These are phyloP conservation scores for Candida chauliodis DNA, from an alignment of 805 yeast genomes.

Conservation along the genomic window DNA sequence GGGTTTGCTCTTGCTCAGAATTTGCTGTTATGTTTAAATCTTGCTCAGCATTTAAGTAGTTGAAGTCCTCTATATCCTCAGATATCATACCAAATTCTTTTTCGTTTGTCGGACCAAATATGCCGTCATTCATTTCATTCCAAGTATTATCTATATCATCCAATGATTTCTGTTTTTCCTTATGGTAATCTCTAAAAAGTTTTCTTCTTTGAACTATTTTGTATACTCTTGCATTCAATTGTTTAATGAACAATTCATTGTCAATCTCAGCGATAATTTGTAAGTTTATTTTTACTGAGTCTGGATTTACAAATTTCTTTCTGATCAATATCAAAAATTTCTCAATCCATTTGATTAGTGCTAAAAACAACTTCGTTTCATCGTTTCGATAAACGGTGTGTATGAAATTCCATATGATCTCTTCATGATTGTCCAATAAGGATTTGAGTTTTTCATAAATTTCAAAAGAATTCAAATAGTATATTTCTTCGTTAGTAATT, in stretches of 20 bases:
- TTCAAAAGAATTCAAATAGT: slow-evolving; percentile 47
- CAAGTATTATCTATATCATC: slow-evolving; percentile 35
- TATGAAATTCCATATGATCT: slow-evolving; percentile 67
- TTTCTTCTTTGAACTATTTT: slow-evolving; percentile 35
- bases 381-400: slow-evolving; percentile 83
- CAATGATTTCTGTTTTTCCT: slow-evolving; percentile 17
- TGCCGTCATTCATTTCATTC: slow-evolving; percentile 39
- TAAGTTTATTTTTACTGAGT: slow-evolving; percentile 32
- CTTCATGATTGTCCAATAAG: slow-evolving; percentile 69
- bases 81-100: slow-evolving; percentile 35
- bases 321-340: slow-evolving; percentile 60
- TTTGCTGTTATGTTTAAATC: slow-evolving; percentile 10
- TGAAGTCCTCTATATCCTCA: slow-evolving; percentile 44
- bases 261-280: slow-evolving; percentile 29
- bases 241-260: slow-evolving; percentile 27
- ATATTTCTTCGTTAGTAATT: slow-evolving; percentile 53
- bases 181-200: slow-evolving; percentile 33
- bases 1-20: slow-evolving; percentile 10
- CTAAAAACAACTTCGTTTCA: slow-evolving; percentile 63
- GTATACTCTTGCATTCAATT: slow-evolving; percentile 38
- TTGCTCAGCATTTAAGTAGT: slow-evolving; percentile 22
- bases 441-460: slow-evolving; percentile 64
- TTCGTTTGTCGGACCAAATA: slow-evolving; percentile 22
- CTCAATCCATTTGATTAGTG: slow-evolving; percentile 72
- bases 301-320: slow-evolving; percentile 47